These are phyloP conservation scores for Akebia trifoliata DNA, from an alignment of 164 flowering plant genomes.

Conservation along the genomic window DNA sequence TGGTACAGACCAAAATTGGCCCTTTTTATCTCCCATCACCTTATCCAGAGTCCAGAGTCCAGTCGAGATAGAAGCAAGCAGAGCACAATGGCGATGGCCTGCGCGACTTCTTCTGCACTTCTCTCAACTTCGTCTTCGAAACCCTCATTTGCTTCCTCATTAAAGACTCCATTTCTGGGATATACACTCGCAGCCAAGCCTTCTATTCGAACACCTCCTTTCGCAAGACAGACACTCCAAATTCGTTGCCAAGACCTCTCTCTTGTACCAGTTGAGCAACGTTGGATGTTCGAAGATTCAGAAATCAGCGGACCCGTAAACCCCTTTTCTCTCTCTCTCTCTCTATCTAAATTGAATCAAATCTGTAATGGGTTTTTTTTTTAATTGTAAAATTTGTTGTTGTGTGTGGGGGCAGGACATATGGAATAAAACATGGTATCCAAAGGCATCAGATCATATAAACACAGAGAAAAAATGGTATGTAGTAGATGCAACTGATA, in stretches of 20 bases:
- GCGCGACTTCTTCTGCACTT: conserved; percentile 17
- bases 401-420: conserved; percentile 54
- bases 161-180: conserved; percentile 39
- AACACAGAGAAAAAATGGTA: conserved; percentile 84
- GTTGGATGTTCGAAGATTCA: conserved; percentile 71
- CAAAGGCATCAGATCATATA: conserved; percentile 82
- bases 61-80: not conserved
- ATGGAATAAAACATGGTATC: conserved; percentile 97
- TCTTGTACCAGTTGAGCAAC: conserved; percentile 53
- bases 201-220: conserved; percentile 2
- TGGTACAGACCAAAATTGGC: too few relatives aligned
- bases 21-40: too few relatives aligned
- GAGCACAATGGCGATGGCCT: conserved; percentile 27
- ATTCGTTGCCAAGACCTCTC: conserved; percentile 38
- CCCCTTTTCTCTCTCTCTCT: conserved; percentile 5
- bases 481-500: conserved; percentile 93
- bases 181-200: conserved; percentile 23
- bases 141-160: conserved; percentile 11
- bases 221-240: conserved; percentile 11
- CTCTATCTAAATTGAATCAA: not conserved
- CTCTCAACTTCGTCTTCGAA: conserved; percentile 17
- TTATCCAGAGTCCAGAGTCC: too few relatives aligned
- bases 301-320: conserved; percentile 57
- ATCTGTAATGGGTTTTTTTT: not conserved
- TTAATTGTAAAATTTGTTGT: not conserved